Evolutionary conservation across 2,329 filamentous ascomycete species (phyloP).

Genomic region (Penicillium sp.): DNA sequence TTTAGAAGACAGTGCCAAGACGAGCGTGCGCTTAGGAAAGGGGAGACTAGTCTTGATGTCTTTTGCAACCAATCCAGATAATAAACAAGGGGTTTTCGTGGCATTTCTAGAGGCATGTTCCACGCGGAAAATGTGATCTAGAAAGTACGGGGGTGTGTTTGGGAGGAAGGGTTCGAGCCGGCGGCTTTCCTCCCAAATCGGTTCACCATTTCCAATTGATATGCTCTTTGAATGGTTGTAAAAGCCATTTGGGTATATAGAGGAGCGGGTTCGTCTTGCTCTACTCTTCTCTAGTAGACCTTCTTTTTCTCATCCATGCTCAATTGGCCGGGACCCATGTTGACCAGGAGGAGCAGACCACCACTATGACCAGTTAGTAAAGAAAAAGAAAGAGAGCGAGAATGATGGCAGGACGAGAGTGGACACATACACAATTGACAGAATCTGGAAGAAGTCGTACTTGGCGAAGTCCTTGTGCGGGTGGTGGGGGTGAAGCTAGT

Average conservation of each 20-base stretch:
- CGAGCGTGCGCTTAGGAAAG: background rate
- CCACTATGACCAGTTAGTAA: slow-evolving; percentile 56
- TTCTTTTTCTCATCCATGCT: slow-evolving; percentile 99
- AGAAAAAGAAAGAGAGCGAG: background rate
- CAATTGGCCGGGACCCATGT: slow-evolving; percentile 97
- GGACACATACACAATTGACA: slow-evolving; percentile 84
- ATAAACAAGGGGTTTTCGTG: background rate
- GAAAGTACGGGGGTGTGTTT: background rate
- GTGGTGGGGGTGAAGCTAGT: slow-evolving; percentile 91
- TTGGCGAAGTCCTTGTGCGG: slow-evolving; percentile 99
- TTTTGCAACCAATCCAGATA: background rate
- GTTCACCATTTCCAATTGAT: background rate
- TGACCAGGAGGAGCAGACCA: slow-evolving; percentile 92
- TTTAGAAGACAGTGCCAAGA: background rate
- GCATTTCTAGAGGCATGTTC: background rate
- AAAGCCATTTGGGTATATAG: slow-evolving; percentile 17
- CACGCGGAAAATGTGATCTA: background rate
- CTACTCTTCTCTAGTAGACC: slow-evolving; percentile 71
- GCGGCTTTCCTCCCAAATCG: background rate
- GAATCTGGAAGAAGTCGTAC: slow-evolving; percentile 99
- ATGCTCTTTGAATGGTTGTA: slow-evolving; percentile 20
- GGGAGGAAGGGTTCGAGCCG: background rate
- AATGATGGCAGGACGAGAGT: background rate
- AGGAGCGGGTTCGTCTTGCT: slow-evolving; percentile 11
- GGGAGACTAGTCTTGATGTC: background rate